Conservation (phyloP, 352 stramenopile species). For the Thalassiosira gravida region DNA sequence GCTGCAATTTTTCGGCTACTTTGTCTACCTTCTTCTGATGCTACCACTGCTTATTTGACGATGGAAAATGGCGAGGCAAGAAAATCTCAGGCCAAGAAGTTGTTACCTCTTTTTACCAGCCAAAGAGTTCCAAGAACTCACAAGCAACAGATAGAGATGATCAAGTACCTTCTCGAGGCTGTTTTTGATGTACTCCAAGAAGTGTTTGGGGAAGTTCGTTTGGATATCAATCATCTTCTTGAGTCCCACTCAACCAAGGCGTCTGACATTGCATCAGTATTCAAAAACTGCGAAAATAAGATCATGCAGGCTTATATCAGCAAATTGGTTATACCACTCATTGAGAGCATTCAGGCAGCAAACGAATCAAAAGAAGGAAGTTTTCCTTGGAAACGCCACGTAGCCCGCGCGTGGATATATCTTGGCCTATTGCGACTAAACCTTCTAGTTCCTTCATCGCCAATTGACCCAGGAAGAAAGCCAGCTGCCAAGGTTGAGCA, state of each 20-base stretch:
- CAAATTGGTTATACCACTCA: conserved; percentile 51
- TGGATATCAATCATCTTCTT: conserved; percentile 33
- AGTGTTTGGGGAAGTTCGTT: conserved; percentile 23
- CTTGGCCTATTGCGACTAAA: conserved; percentile 92
- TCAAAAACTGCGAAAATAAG: conserved; percentile 46
- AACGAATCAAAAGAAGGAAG: conserved; percentile 46
- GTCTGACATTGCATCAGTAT: conserved; percentile 32
- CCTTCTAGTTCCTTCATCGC: conserved; percentile 91
- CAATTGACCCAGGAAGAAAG: conserved; percentile 94
- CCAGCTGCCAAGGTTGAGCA: conserved; percentile 92
- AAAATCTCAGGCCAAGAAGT: conserved; percentile 42
- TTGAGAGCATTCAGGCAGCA: conserved; percentile 55
- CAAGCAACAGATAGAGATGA: conserved; percentile 43
- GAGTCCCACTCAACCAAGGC: conserved; percentile 33
- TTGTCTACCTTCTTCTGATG: conserved; percentile 39
- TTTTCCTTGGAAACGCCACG: conserved; percentile 61
- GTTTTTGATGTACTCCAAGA: conserved; percentile 58
- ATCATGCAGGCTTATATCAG: conserved; percentile 32
- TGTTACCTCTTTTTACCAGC: conserved; percentile 50
- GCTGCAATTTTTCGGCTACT: conserved; percentile 58
- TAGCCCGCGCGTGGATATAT: conserved; percentile 85
- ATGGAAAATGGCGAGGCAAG: conserved; percentile 75
- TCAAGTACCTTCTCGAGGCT: conserved; percentile 55
- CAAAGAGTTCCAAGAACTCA: conserved; percentile 3
- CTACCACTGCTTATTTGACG: conserved; percentile 59